phyloP scores from a whole-genome alignment of 345 rosid species.

The Sonneratia caseolaris region DNA sequence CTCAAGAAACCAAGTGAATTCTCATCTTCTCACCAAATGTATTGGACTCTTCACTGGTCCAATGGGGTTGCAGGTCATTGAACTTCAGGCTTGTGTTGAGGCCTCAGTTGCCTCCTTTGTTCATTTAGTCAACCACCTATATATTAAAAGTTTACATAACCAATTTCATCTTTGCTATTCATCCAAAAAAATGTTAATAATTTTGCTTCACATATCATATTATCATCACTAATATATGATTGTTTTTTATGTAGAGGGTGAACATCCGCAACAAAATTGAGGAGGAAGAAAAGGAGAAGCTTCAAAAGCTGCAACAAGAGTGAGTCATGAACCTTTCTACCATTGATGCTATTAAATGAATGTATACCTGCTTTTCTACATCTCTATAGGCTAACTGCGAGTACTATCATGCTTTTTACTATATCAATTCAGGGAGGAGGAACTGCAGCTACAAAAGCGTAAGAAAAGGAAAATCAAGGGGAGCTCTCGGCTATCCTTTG shows the following conservation, averaged over 20 bases:
- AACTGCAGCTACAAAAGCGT: slow-evolving; percentile 75
- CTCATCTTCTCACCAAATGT: background rate
- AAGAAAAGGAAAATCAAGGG: slow-evolving; percentile 82
- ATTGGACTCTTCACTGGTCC: background rate
- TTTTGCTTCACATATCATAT: no score
- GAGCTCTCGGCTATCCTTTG: slow-evolving; percentile 68
- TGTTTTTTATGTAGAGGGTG: slow-evolving; percentile 48
- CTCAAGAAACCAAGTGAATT: background rate
- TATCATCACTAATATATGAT: background rate
- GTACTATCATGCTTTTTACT: background rate
- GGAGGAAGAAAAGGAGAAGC: slow-evolving; percentile 98
- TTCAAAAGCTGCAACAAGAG: slow-evolving; percentile 87
- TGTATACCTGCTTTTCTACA: background rate
- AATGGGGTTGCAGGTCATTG: background rate
- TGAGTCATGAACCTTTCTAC: slow-evolving; percentile 21
- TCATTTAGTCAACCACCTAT: background rate
- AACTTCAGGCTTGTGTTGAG: background rate
- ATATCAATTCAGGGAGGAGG: slow-evolving; percentile 62
- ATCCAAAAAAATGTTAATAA: background rate
- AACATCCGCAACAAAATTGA: slow-evolving; percentile 85
- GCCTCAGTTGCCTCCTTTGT: background rate
- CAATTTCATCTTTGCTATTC: background rate
- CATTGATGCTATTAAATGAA: background rate
- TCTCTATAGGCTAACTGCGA: background rate
- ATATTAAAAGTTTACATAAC: background rate